phyloP scores from a whole-genome alignment of 164 flowering plant genomes.

The Berberis thunbergii region DNA sequence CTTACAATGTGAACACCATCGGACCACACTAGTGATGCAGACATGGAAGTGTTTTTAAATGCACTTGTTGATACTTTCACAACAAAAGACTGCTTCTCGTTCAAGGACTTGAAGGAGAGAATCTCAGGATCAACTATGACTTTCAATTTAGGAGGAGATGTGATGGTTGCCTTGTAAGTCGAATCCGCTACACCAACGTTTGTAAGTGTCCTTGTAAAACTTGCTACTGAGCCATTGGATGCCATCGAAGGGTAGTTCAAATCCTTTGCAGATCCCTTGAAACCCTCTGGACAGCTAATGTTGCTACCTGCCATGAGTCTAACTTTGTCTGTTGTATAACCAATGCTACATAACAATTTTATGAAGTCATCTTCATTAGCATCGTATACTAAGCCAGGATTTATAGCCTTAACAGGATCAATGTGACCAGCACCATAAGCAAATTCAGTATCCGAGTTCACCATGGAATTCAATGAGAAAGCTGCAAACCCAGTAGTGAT shows the following conservation, averaged over 20 bases:
- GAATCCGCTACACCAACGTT: neutral
- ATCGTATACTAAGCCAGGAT: constrained; percentile 56
- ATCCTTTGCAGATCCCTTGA: neutral
- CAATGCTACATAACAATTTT: constrained; percentile 41
- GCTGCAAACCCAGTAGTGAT: no score
- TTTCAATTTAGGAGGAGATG: neutral
- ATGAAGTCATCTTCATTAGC: constrained; percentile 34
- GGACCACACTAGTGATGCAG: neutral
- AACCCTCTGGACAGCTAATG: constrained; percentile 14
- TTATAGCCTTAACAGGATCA: constrained; percentile 31
- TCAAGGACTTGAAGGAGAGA: neutral
- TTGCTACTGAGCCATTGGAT: neutral
- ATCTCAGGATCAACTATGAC: constrained; percentile 20
- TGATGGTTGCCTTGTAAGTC: constrained; percentile 20
- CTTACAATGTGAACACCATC: neutral
- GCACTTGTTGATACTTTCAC: neutral
- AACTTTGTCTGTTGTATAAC: constrained; percentile 16
- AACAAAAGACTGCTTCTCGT: neutral
- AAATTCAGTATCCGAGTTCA: constrained; percentile 29
- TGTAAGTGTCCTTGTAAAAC: neutral
- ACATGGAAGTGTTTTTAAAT: neutral
- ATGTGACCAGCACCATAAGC: constrained; percentile 53
- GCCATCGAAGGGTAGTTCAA: neutral
- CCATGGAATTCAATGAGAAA: neutral
- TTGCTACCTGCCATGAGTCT: constrained; percentile 27